Base-by-base conservation (phyloP, 2,329 filamentous ascomycete species). In the Xylariaceae sp. region DNA sequence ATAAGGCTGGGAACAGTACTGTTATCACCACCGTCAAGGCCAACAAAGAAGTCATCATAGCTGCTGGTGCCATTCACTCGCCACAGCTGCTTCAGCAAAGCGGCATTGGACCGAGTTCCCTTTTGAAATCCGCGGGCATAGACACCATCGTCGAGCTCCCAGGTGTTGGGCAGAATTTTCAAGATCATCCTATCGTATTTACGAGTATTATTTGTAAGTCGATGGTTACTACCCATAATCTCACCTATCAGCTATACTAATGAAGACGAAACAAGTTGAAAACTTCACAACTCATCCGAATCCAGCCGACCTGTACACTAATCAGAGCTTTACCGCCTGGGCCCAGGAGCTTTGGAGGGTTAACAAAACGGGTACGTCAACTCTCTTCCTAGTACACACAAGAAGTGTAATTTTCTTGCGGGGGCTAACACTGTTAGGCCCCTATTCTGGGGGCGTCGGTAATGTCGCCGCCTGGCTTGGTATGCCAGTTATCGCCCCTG, bases 131-230 rank as follows among this genome's bases (percentile, higher is more conserved):
- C 8, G 74, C 74, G 6, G 76, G 75, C 2, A 76, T 83, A 24
- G 68, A 74, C 6, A 69, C 71, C 2, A 55, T 76, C 5, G 70
- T 79, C 31, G 73, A 80, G 44, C 70, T 81, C 14, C 75, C 77
- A 4, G 76, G 77, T 3, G 79, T 83, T 3, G 80, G 80, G 4
- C 72, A 78, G 47, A 78, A 81, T 57, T 77, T 81, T 54, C 79
- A 81, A 57, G 79, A 82, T 59, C 79, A 82, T 49, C 67, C 70
- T 9, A 74, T 68, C 63, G 58, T 72, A 6, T 61, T 67, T 16
- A 65, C 67, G 29, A 61, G 53, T 19, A 64, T 72, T 44, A 41
- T 51, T 7, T 58, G 70, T 72, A 59, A 64, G 69, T 64, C 4
- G 14, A n/a, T 4, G 17, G 23, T 3, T 26, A 14, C 16, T 5